Percentiles rank a stretch among this genome's conserved stretches.
Conservation (phyloP, 345 rosid genomes). For the Passiflora organensis region DNA sequence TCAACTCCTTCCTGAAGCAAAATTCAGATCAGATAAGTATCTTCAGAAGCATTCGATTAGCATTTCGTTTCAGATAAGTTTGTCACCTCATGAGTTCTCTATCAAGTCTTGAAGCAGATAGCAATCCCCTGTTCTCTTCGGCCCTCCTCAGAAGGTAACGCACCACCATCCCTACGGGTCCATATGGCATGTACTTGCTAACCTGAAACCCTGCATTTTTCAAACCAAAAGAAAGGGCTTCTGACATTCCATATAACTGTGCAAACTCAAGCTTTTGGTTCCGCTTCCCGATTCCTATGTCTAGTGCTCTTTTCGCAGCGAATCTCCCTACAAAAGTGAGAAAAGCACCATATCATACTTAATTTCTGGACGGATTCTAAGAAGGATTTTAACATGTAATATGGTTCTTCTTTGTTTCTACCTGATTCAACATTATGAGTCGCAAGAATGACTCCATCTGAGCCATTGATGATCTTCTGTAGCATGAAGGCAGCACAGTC, state of each 20-base stretch:
- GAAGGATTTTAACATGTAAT: neutral
- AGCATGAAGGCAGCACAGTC: constrained; percentile 69
- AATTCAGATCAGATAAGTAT: neutral
- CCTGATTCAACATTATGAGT: constrained; percentile 91
- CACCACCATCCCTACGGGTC: constrained; percentile 60
- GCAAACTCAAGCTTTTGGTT: constrained; percentile 67
- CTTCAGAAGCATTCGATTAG: neutral
- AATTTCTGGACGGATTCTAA: neutral
- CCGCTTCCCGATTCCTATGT: constrained; percentile 51
- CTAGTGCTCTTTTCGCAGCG: constrained; percentile 54
- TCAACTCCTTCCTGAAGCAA: constrained; percentile 58
- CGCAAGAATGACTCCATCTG: constrained; percentile 68
- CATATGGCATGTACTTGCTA: constrained; percentile 86
- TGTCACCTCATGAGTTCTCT: constrained; percentile 60
- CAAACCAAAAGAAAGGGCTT: constrained; percentile 66
- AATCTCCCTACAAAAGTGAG: constrained; percentile 40
- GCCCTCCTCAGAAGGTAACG: constrained; percentile 88
- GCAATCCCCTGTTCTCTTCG: constrained; percentile 81
- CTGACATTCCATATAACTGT: constrained; percentile 88
- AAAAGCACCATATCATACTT: neutral
- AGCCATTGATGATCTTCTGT: constrained; percentile 48
- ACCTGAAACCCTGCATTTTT: constrained; percentile 81
- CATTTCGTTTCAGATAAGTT: neutral
- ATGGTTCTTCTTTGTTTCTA: neutral
- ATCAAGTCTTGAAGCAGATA: constrained; percentile 59